phyloP scores from a whole-genome alignment of 2,329 filamentous ascomycete genomes.

The Epichloe gansuensis region DNA sequence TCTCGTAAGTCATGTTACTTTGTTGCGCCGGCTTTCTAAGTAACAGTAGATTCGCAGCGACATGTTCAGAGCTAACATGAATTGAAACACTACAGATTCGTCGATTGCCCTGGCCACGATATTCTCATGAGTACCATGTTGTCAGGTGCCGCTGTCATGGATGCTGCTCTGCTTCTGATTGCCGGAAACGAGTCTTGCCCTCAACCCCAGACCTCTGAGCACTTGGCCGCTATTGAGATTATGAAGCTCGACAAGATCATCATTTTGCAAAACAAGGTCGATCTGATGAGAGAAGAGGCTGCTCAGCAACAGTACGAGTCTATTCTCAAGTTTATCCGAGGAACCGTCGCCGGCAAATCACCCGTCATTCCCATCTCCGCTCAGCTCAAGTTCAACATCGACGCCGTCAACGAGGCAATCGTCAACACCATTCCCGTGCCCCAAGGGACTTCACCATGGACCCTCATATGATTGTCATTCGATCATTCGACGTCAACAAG shows the following conservation, averaged over 20 bases:
- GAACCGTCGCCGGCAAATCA: conserved; percentile 87
- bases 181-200: conserved; percentile 98
- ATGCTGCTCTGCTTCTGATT: conserved; percentile 89
- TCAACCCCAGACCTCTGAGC: conserved; percentile 96
- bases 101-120: conserved; percentile 98
- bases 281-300: conserved; percentile 92
- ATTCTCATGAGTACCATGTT: conserved; percentile 99
- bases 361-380: conserved; percentile 95
- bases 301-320: conserved; percentile 92
- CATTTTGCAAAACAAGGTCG: conserved; percentile 99
- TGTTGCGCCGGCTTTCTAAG: background rate
- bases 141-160: conserved; percentile 98
- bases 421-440: conserved; percentile 93
- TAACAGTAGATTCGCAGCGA: background rate
- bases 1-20: conserved; percentile 54
- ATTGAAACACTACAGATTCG: conserved; percentile 49
- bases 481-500: conserved; percentile 99
- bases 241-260: conserved; percentile 99
- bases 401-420: conserved; percentile 92
- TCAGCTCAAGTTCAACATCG: conserved; percentile 99
- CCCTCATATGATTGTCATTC: conserved; percentile 98
- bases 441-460: conserved; percentile 80
- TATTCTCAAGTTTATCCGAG: conserved; percentile 95
- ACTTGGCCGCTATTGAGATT: conserved; percentile 97
- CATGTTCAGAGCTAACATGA: conserved; percentile 7